Base-by-base conservation (phyloP, 129 eudicot species). In the Calendula officinalis region DNA sequence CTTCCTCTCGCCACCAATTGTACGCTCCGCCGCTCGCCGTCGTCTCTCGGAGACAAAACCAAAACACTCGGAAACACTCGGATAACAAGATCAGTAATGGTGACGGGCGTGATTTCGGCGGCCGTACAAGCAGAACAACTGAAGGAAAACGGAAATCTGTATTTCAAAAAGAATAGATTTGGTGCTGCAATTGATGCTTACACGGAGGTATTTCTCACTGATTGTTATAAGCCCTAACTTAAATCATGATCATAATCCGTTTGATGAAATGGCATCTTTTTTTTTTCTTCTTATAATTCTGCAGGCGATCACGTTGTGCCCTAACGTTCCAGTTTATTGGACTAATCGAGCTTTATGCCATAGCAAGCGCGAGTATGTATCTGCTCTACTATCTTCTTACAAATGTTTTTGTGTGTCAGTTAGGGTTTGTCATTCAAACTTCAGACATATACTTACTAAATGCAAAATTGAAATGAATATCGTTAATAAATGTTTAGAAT, bases 171-270 rank as follows among this genome's bases (percentile, higher is more conserved):
- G 53, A 74, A 84, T 45, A 60, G 86, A 10, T 81, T 87, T 3
- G 84, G 77, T 22, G 98, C 98, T 36, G 98, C 98, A 39, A 91
- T 91, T 10, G 98, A 91, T 78, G 96, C 96, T 62, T 91, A 91
- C 11, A 91, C 98, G 0, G 90, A 82, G 90, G 98, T 87, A 42
- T 14, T 12, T 14, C 3, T 42, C 38, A n/a, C 51, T 1, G 11
- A 5, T 35, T 12, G 6, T 7, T 69, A 35, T 59, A 4, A 11
- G 3, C 14, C 27, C 10, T 16, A 15, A 33, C 47, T 49, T 52
- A 60, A 4, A 11, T 62, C 56, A 16, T 43, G 64, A 35, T 67
- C 56, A 41, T 33, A 14, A 53, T 3, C 39, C 68, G 60, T 68
- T 68, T 43, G 70, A 68, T 62, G 66, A 61, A 68, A 75, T 68